Conservation (phyloP, 257 asterid genomes). For the Solanum ahanhuiri region DNA sequence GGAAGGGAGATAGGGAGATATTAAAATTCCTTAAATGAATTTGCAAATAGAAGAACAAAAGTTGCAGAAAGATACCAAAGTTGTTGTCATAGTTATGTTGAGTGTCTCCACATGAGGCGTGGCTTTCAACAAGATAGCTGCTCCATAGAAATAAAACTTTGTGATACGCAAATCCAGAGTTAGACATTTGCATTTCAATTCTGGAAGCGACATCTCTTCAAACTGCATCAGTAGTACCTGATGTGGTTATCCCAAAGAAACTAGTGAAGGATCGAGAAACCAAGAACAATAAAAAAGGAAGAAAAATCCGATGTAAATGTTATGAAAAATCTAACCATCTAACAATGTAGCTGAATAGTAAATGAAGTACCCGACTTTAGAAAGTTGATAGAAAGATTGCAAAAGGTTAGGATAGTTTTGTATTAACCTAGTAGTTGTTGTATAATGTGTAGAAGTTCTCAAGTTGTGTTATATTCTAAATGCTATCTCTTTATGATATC, state of each 20-base stretch:
- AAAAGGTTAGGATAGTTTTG: background rate
- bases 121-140: background rate
- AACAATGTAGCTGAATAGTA: background rate
- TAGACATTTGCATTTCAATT: background rate
- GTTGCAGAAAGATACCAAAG: background rate
- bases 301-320: background rate
- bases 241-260: background rate
- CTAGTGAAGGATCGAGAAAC: background rate
- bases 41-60: background rate
- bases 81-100: background rate
- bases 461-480: background rate
- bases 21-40: background rate
- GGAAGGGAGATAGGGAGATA: background rate
- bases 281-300: background rate
- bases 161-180: background rate
- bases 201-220: background rate
- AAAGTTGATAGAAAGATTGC: background rate
- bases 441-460: background rate
- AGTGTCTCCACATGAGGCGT: background rate
- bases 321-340: background rate
- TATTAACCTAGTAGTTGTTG: background rate
- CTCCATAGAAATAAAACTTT: background rate
- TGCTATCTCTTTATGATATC: background rate
- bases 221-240: background rate
- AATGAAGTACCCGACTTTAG: no score